phyloP scores from a whole-genome alignment of 1,284 basidiomycete species.

The Microstroma glucosiphilum region DNA sequence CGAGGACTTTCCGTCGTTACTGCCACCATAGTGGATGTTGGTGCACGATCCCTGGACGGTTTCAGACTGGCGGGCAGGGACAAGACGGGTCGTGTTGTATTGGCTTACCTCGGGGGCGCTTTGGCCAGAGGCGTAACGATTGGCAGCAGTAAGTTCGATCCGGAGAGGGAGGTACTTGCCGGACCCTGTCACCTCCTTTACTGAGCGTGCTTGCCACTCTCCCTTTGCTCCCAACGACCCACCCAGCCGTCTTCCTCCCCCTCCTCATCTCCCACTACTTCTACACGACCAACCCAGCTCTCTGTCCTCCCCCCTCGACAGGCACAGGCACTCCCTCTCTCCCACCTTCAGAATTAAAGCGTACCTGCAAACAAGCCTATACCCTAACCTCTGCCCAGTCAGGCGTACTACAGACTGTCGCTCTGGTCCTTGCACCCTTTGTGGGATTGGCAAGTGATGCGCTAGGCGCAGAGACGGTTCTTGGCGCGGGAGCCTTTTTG shows the following conservation, averaged over 20 bases:
- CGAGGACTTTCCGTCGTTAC: too few relatives aligned
- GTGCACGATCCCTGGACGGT: conserved; percentile 3
- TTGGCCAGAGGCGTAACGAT: conserved; percentile 33
- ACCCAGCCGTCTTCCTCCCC: conserved; percentile 27
- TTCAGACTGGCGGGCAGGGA: conserved; percentile 13
- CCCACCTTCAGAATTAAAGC: conserved; percentile 29
- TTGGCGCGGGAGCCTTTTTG: conserved; percentile 20
- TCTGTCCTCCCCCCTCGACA: conserved; percentile 22
- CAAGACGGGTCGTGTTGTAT: not conserved
- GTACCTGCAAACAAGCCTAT: conserved; percentile 28
- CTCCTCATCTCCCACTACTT: conserved; percentile 33
- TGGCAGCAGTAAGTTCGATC: conserved; percentile 17
- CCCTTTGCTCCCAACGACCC: too few relatives aligned
- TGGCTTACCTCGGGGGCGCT: conserved; percentile 34
- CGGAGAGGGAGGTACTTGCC: too few relatives aligned
- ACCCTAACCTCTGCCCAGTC: conserved; percentile 28
- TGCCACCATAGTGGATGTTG: too few relatives aligned
- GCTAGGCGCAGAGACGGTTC: conserved; percentile 19
- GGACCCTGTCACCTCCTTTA: too few relatives aligned
- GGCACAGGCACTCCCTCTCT: conserved; percentile 19
- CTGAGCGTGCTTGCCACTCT: not conserved
- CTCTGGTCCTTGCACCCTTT: conserved; percentile 26
- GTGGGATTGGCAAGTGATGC: conserved; percentile 27
- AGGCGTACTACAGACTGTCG: conserved; percentile 27
- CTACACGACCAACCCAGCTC: conserved; percentile 23